These are phyloP conservation scores for Protomyces macrosporus DNA, from an alignment of 1,139 yeast species.

Conservation along the genomic window DNA sequence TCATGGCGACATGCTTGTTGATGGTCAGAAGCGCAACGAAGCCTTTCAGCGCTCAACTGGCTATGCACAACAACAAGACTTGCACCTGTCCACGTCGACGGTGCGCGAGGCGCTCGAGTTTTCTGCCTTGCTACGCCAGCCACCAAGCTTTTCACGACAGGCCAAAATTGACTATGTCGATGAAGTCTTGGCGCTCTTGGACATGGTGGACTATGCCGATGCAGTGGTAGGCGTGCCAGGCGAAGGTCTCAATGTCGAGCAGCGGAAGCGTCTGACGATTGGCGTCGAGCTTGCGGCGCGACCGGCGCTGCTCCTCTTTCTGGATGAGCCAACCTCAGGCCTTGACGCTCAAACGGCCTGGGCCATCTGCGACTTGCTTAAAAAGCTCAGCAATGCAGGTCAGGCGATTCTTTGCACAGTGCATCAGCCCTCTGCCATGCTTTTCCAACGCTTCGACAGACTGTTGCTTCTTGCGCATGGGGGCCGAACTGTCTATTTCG, in stretches of 20 bases:
- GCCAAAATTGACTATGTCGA: slow-evolving; percentile 59
- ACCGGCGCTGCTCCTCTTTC: slow-evolving; percentile 49
- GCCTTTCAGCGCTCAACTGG: slow-evolving; percentile 60
- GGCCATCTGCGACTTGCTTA: slow-evolving; percentile 51
- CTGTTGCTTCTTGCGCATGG: slow-evolving; percentile 49
- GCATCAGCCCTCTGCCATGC: slow-evolving; percentile 56
- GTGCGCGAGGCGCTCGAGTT: slow-evolving; percentile 59
- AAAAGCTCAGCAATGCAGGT: slow-evolving; percentile 51
- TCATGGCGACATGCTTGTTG: slow-evolving; percentile 60
- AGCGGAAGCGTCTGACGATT: slow-evolving; percentile 60
- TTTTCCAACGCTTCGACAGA: slow-evolving; percentile 52
- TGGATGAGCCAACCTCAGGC: slow-evolving; percentile 59
- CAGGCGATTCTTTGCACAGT: slow-evolving; percentile 56
- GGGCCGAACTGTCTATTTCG: slow-evolving; percentile 63
- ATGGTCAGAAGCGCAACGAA: slow-evolving; percentile 50
- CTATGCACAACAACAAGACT: slow-evolving; percentile 61
- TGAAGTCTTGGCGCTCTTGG: slow-evolving; percentile 51
- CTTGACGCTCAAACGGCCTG: slow-evolving; percentile 57
- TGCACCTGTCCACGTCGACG: slow-evolving; percentile 54
- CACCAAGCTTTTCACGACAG: slow-evolving; percentile 45
- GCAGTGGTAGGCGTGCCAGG: slow-evolving; percentile 55
- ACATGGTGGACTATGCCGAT: slow-evolving; percentile 59
- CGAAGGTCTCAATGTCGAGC: slow-evolving; percentile 59
- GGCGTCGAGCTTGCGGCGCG: slow-evolving; percentile 59
- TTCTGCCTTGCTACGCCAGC: slow-evolving; percentile 58